phyloP scores from a whole-genome alignment of 169 alveolate genomes.

The Eimeria maxima region DNA sequence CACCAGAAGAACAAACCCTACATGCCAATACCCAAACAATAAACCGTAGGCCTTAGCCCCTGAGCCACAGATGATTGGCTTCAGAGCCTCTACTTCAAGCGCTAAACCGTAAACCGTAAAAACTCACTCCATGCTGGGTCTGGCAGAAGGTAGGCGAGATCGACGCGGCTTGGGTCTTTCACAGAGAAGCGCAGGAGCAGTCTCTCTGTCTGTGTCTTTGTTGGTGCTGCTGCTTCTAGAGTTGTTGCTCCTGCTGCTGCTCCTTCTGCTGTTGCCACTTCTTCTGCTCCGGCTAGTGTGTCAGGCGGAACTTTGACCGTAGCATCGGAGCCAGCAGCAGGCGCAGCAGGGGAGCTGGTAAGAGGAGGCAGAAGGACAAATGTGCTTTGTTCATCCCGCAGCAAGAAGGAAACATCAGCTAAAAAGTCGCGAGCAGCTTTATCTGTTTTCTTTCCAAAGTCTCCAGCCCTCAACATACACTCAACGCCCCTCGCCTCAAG shows the following conservation, averaged over 20 bases:
- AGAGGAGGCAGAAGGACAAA: slow-evolving; percentile 24
- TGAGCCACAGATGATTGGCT: neutral
- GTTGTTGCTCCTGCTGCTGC: too few species aligned
- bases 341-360: neutral
- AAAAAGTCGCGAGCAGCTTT: neutral
- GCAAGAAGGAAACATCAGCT: neutral
- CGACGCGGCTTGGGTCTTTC: neutral
- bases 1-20: neutral
- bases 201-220: neutral
- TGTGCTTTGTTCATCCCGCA: neutral
- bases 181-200: slow-evolving; percentile 22
- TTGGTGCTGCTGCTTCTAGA: neutral
- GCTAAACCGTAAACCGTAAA: slow-evolving; percentile 4
- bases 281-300: neutral
- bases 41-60: too few species aligned
- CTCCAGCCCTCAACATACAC: neutral
- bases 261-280: too few species aligned
- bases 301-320: neutral
- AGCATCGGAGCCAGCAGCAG: neutral
- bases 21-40: neutral
- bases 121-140: slow-evolving; percentile 51
- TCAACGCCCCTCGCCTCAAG: neutral
- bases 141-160: slow-evolving; percentile 57
- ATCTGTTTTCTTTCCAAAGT: neutral
- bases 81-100: neutral